phyloP scores from a whole-genome alignment of 2,329 filamentous ascomycete genomes.

The Apiospora arundinis region DNA sequence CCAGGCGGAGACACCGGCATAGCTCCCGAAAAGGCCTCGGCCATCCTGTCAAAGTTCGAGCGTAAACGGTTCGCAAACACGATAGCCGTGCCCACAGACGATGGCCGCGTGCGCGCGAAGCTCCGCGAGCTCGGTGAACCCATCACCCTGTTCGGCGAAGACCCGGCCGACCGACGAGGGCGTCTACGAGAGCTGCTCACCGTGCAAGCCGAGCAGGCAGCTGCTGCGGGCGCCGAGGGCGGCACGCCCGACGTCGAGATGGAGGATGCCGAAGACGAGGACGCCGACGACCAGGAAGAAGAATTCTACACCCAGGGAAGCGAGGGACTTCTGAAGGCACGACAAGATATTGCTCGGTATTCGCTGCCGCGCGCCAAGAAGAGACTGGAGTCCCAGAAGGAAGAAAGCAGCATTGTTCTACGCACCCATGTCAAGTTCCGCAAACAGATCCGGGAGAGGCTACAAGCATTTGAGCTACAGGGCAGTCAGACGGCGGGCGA shows the following conservation, averaged over 20 bases:
- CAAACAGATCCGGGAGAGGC: slow-evolving; percentile 82
- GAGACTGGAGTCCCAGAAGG: slow-evolving; percentile 77
- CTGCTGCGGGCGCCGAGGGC: slow-evolving; percentile 54
- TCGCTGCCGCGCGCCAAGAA: slow-evolving; percentile 83
- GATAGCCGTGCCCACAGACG: slow-evolving; percentile 92
- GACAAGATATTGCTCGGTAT: slow-evolving; percentile 80
- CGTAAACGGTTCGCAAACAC: slow-evolving; percentile 88
- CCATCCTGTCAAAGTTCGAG: slow-evolving; percentile 86
- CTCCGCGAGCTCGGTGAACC: slow-evolving; percentile 91
- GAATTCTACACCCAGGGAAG: slow-evolving; percentile 94
- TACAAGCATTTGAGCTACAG: slow-evolving; percentile 86
- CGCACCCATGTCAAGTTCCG: slow-evolving; percentile 92
- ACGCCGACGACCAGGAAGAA: slow-evolving; percentile 79
- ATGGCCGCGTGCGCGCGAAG: slow-evolving; percentile 80
- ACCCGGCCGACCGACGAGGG: slow-evolving; percentile 83
- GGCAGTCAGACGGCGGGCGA: slow-evolving; percentile 94
- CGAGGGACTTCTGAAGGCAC: slow-evolving; percentile 74
- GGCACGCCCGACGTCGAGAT: slow-evolving; percentile 66
- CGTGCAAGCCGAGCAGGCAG: slow-evolving; percentile 69
- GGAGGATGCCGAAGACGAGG: slow-evolving; percentile 66
- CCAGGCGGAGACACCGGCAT: slow-evolving; percentile 69
- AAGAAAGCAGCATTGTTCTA: slow-evolving; percentile 82
- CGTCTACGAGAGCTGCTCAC: slow-evolving; percentile 82
- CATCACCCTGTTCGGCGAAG: slow-evolving; percentile 93
- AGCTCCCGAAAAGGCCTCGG: slow-evolving; percentile 81